Evolutionary conservation across 2,329 filamentous ascomycete genomes (phyloP).

Genomic region (Verticillium longisporum): DNA sequence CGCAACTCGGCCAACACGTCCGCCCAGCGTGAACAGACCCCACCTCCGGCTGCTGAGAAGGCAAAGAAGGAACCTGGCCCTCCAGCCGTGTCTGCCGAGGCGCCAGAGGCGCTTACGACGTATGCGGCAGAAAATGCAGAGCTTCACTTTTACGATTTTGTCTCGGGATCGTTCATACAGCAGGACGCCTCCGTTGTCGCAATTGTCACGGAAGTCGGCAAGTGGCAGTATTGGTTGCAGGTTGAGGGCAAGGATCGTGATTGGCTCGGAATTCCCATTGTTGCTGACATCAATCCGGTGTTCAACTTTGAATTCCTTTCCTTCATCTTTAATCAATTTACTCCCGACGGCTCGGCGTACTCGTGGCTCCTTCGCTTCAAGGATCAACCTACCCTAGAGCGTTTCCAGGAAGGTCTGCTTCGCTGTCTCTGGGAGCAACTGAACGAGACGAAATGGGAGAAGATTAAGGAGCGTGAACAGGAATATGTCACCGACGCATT

Average conservation of each 20-base stretch:
- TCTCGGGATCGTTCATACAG: conserved; percentile 74
- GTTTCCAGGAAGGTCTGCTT: conserved; percentile 90
- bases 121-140: conserved; percentile 73
- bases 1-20: conserved; percentile 34
- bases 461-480: conserved; percentile 83
- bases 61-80: conserved; percentile 26
- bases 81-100: conserved; percentile 49
- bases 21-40: conserved; percentile 32
- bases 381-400: conserved; percentile 71
- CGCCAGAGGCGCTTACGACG: conserved; percentile 65
- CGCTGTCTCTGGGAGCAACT: conserved; percentile 94
- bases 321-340: conserved; percentile 98
- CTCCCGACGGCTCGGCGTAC: conserved; percentile 79
- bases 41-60: conserved; percentile 21
- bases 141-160: conserved; percentile 89
- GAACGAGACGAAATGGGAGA: conserved; percentile 90
- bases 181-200: conserved; percentile 72
- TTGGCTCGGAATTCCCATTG: conserved; percentile 80
- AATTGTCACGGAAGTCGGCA: conserved; percentile 76
- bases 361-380: conserved; percentile 95
- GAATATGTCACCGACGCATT: conserved; percentile 96
- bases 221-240: conserved; percentile 95
- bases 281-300: conserved; percentile 87
- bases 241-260: conserved; percentile 68
- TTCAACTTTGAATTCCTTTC: conserved; percentile 99